A percentile compares a stretch with the other conserved stretches of the same genome.
These are phyloP conservation scores for Trifolium repens DNA, from an alignment of 306 rosid genomes.

Conservation along the genomic window DNA sequence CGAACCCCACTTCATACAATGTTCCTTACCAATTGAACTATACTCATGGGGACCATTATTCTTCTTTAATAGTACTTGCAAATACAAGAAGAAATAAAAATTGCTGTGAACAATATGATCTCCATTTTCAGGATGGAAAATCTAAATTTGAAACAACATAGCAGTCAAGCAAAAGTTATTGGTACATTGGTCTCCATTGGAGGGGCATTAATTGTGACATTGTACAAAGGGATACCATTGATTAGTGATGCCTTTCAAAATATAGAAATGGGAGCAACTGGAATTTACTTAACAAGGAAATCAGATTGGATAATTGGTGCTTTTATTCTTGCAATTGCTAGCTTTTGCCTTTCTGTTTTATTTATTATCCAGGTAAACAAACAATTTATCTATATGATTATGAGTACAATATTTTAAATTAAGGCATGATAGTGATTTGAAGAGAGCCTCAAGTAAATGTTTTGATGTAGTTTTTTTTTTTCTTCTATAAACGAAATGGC, in stretches of 20 bases:
- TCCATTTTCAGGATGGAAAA: constrained; percentile 54
- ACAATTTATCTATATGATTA: too few species aligned
- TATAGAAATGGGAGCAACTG: neutral
- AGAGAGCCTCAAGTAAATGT: neutral
- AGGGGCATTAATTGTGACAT: constrained; percentile 55
- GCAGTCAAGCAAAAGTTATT: constrained; percentile 50
- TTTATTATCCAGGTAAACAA: constrained; percentile 48
- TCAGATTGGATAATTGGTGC: constrained; percentile 56
- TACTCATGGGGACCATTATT: too few species aligned
- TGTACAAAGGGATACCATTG: constrained; percentile 54
- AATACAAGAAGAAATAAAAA: neutral
- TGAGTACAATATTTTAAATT: too few species aligned
- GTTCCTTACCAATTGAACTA: too few species aligned
- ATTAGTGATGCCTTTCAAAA: neutral
- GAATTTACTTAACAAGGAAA: neutral
- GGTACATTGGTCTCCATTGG: constrained; percentile 52
- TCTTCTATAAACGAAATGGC: too few species aligned
- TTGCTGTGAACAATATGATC: neutral
- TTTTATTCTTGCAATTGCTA: constrained; percentile 43
- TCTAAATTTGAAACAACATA: constrained; percentile 42
- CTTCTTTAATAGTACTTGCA: too few species aligned
- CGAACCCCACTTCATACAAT: too few species aligned
- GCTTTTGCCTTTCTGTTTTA: constrained; percentile 42
- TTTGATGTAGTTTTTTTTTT: too few species aligned
- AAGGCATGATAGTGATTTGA: too few species aligned